Percentiles rank a stretch among this genome's conserved stretches.
Conservation (phyloP, 345 rosid species). For the Gossypium arboreum region DNA sequence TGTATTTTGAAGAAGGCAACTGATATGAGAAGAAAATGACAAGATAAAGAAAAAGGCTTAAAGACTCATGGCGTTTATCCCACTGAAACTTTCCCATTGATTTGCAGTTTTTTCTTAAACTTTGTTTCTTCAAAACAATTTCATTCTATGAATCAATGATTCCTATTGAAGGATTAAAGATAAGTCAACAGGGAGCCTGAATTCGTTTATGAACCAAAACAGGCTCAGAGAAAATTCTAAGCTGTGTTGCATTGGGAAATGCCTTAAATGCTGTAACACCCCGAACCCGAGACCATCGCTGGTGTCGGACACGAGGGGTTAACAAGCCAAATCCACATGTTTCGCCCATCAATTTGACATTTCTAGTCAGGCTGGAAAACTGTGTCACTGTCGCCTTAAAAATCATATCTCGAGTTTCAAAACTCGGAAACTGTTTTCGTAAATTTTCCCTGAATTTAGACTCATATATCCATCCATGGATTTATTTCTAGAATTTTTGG, state of each 20-base stretch:
- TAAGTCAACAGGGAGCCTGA: background rate
- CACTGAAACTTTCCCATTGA: conserved; percentile 14
- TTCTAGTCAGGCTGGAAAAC: too few relatives aligned
- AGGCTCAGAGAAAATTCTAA: background rate
- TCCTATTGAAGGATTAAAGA: background rate
- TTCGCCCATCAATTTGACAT: too few relatives aligned
- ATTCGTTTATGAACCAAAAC: background rate
- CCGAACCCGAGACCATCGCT: too few relatives aligned
- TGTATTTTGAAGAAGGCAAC: conserved; percentile 19
- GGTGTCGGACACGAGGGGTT: too few relatives aligned
- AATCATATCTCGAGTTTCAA: too few relatives aligned
- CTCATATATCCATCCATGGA: too few relatives aligned
- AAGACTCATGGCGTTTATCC: background rate
- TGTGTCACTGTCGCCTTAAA: too few relatives aligned
- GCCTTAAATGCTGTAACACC: background rate
- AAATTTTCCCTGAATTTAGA: too few relatives aligned
- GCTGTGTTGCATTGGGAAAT: background rate
- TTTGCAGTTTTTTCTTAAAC: background rate
- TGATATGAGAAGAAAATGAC: conserved; percentile 2
- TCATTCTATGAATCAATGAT: background rate
- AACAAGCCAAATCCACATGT: too few relatives aligned
- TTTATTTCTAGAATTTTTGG: too few relatives aligned
- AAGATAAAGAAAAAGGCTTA: conserved; percentile 17
- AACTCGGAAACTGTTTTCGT: too few relatives aligned
- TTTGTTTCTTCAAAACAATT: background rate